Conservation (phyloP, 2,329 filamentous ascomycete species). For the Neofusicoccum sp. region DNA sequence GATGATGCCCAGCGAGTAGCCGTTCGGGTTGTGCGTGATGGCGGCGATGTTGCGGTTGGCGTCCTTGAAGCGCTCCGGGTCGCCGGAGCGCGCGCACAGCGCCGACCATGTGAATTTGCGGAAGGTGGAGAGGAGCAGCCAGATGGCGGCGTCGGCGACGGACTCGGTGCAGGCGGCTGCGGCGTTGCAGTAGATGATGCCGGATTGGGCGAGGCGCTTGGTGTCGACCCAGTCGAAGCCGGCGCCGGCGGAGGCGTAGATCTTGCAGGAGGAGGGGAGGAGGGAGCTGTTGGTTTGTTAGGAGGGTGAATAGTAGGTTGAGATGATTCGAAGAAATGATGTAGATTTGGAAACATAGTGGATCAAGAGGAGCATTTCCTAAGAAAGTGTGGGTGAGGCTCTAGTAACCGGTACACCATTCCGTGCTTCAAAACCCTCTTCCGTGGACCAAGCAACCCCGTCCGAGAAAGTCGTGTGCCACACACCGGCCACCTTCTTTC, state of each 20-base stretch:
- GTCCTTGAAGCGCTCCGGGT: slow-evolving; percentile 22
- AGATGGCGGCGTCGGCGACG: slow-evolving; percentile 66
- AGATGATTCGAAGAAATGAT: too few relatives aligned
- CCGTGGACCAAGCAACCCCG: too few relatives aligned
- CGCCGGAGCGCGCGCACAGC: slow-evolving; percentile 24
- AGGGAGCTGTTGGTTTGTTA: slow-evolving; percentile 34
- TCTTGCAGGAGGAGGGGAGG: slow-evolving; percentile 56
- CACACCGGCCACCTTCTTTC: too few relatives aligned
- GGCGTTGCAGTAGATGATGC: slow-evolving; percentile 41
- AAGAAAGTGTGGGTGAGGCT: too few relatives aligned
- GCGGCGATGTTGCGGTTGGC: slow-evolving; percentile 24
- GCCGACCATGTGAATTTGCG: slow-evolving; percentile 26
- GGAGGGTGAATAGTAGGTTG: neutral
- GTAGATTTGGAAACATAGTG: too few relatives aligned
- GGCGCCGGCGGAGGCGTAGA: slow-evolving; percentile 63
- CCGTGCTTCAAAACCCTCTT: too few relatives aligned
- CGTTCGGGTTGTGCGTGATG: slow-evolving; percentile 29
- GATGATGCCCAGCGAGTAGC: slow-evolving; percentile 36
- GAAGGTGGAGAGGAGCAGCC: slow-evolving; percentile 66
- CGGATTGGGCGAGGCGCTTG: slow-evolving; percentile 58
- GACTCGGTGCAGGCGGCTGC: slow-evolving; percentile 63
- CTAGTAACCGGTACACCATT: too few relatives aligned
- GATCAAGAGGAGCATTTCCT: too few relatives aligned
- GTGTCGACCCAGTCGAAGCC: slow-evolving; percentile 66
- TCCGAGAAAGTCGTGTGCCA: too few relatives aligned